Conservation (phyloP, 257 asterid genomes). For the Schizonepeta tenuifolia region DNA sequence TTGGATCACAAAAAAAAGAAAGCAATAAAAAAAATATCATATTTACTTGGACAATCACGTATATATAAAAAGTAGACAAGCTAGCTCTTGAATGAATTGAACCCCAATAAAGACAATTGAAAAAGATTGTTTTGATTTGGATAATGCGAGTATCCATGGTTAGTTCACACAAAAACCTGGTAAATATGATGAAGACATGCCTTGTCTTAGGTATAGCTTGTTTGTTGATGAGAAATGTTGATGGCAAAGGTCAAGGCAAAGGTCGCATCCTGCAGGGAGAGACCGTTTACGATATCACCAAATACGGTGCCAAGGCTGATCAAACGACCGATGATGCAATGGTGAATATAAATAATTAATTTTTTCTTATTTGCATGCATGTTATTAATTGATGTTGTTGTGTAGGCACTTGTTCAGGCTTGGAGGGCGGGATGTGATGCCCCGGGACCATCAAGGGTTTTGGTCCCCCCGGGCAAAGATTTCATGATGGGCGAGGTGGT, state of each 20-base stretch:
- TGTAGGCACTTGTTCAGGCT: slow-evolving; percentile 50
- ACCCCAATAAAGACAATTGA: no score
- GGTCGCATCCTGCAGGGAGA: slow-evolving; percentile 22
- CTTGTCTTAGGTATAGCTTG: slow-evolving; percentile 31
- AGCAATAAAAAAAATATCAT: neutral
- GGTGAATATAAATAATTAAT: slow-evolving; percentile 31
- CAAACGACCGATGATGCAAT: slow-evolving; percentile 43
- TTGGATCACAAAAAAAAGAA: neutral
- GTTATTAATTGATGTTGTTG: no score
- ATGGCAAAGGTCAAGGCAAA: slow-evolving; percentile 11
- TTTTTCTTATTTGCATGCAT: neutral
- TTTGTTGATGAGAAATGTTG: slow-evolving; percentile 19
- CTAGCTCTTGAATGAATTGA: neutral
- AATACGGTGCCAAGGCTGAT: slow-evolving; percentile 51
- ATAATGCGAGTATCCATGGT: slow-evolving; percentile 3
- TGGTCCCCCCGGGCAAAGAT: slow-evolving; percentile 47
- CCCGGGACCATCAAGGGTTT: slow-evolving; percentile 37
- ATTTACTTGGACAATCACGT: neutral
- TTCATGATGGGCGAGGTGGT: slow-evolving; percentile 52
- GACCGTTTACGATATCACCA: slow-evolving; percentile 56
- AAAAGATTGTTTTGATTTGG: neutral
- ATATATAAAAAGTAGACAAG: neutral
- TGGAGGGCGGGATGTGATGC: slow-evolving; percentile 64
- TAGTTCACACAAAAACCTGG: neutral
- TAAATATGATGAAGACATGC: neutral